Evolutionary conservation across 1,284 basidiomycete genomes (phyloP).

Genomic region (Neonothopanus nambi): DNA sequence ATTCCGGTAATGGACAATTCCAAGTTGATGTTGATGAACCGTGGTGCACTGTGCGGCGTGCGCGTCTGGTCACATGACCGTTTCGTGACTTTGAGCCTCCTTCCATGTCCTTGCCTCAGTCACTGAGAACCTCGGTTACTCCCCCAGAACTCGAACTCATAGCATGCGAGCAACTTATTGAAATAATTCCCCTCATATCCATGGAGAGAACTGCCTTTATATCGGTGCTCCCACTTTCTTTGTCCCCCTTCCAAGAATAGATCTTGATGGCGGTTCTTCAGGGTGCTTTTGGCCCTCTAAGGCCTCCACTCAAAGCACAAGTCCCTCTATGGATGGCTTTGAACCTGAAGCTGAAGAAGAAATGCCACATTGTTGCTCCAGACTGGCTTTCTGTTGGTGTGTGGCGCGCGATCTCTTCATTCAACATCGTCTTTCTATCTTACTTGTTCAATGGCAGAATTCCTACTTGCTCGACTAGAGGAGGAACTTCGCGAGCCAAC

Average conservation of each 20-base stretch:
- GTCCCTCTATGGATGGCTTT: constrained; percentile 96
- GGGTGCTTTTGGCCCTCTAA: constrained; percentile 92
- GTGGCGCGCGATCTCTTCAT: constrained; percentile 26
- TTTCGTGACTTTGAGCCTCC: background rate
- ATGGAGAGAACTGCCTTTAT: constrained; percentile 90
- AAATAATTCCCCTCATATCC: constrained; percentile 81
- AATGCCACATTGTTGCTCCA: constrained; percentile 90
- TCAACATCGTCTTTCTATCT: background rate
- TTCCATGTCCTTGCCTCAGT: constrained; percentile 62
- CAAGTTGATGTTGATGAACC: no score
- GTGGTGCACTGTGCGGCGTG: no score
- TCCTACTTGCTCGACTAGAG: constrained; percentile 69
- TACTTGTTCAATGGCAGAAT: constrained; percentile 49
- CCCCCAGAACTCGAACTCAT: constrained; percentile 86
- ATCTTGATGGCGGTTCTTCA: constrained; percentile 30
- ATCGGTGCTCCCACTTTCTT: constrained; percentile 51
- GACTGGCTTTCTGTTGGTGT: constrained; percentile 86
- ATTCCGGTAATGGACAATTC: no score
- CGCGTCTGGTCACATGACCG: constrained; percentile 6
- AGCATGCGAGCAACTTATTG: constrained; percentile 78
- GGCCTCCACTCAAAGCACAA: constrained; percentile 79
- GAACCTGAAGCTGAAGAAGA: constrained; percentile 91
- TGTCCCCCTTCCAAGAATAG: background rate
- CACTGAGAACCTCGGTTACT: constrained; percentile 62
- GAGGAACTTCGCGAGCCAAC: constrained; percentile 72